These are phyloP conservation scores for Gracilaria caudata DNA, from an alignment of 23 red algal species.

Conservation along the genomic window DNA sequence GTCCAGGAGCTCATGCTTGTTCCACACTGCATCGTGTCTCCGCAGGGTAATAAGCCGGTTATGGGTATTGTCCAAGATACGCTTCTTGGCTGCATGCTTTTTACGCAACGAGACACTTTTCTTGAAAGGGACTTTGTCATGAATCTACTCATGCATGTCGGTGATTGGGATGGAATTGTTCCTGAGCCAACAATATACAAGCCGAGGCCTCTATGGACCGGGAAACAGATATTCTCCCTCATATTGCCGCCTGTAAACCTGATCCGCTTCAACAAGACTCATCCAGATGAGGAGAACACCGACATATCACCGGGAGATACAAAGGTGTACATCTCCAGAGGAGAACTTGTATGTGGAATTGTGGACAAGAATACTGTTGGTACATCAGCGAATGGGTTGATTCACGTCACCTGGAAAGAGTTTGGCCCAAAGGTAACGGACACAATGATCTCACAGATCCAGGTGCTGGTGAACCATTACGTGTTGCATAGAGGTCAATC, in stretches of 20 bases:
- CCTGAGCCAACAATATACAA: slow-evolving; percentile 92
- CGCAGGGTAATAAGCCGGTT: slow-evolving; percentile 96
- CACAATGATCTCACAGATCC: slow-evolving; percentile 91
- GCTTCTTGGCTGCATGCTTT: slow-evolving; percentile 94
- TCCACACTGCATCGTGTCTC: slow-evolving; percentile 96
- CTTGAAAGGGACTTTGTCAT: slow-evolving; percentile 87
- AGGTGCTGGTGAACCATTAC: slow-evolving; percentile 95
- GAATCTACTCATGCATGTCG: slow-evolving; percentile 96
- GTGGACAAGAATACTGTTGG: slow-evolving; percentile 99
- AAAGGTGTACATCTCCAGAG: slow-evolving; percentile 86
- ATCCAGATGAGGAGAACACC: slow-evolving; percentile 83
- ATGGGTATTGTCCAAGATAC: slow-evolving; percentile 99
- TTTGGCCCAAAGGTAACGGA: slow-evolving; percentile 79
- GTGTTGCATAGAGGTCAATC: slow-evolving; percentile 90
- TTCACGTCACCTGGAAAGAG: slow-evolving; percentile 99
- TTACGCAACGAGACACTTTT: slow-evolving; percentile 95
- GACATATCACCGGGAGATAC: slow-evolving; percentile 94
- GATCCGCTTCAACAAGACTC: slow-evolving; percentile 83
- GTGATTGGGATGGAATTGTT: slow-evolving; percentile 86
- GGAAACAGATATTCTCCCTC: slow-evolving; percentile 98
- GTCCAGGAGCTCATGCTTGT: slow-evolving; percentile 98
- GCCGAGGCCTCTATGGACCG: slow-evolving; percentile 96
- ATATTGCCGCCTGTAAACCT: slow-evolving; percentile 93
- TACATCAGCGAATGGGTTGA: slow-evolving; percentile 80
- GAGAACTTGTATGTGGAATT: slow-evolving; percentile 90